phyloP scores from a whole-genome alignment of 1,284 basidiomycete species.

The Ceratobasidium papillatum region DNA sequence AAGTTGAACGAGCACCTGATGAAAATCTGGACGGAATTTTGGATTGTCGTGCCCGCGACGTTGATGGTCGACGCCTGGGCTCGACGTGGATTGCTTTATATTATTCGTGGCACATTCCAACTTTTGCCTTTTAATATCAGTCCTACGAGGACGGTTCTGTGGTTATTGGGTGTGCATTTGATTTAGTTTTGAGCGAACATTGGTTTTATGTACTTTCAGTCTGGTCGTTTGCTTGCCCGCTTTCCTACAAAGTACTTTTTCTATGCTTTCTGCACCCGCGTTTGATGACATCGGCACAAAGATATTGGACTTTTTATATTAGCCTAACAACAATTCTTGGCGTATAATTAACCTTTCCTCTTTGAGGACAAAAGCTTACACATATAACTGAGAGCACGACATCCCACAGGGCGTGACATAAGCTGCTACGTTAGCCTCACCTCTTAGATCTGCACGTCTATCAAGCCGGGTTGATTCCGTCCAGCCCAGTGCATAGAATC shows the following conservation, averaged over 20 bases:
- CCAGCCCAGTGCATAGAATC: not conserved
- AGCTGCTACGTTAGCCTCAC: not conserved
- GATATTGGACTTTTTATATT: constrained; percentile 6
- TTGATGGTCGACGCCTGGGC: constrained; percentile 28
- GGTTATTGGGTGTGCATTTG: not conserved
- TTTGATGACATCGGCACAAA: not conserved
- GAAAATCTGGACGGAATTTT: constrained; percentile 19
- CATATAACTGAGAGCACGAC: no score
- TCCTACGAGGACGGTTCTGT: not conserved
- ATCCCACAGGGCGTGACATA: not conserved
- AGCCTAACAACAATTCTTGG: not conserved
- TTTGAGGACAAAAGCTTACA: not conserved
- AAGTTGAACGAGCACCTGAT: constrained; percentile 11
- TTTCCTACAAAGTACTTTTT: not conserved
- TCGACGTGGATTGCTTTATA: constrained; percentile 17
- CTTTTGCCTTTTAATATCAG: constrained; percentile 7
- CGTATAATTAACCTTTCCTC: not conserved
- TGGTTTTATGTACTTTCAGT: not conserved
- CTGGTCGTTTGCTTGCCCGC: not conserved
- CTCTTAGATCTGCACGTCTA: not conserved
- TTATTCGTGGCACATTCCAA: not conserved
- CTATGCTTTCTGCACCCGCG: not conserved
- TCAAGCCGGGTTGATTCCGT: no score
- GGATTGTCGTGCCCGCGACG: constrained; percentile 31
- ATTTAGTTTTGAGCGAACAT: not conserved